These are phyloP conservation scores for Pythium oligandrum DNA, from an alignment of 352 stramenopile species.

Conservation along the genomic window DNA sequence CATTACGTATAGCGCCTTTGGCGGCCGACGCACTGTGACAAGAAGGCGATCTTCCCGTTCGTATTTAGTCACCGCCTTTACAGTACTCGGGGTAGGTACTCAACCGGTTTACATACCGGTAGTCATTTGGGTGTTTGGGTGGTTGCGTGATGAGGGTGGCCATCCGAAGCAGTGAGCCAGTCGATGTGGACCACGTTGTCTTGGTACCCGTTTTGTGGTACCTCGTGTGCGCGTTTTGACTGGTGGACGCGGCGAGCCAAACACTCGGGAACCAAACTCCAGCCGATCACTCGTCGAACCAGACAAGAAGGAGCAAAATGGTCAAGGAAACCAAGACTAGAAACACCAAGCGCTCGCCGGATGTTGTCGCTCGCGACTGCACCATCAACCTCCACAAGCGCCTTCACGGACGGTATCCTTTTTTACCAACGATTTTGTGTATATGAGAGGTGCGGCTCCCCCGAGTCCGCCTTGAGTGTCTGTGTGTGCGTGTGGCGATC, in stretches of 20 bases:
- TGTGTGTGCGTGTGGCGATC: too few relatives aligned
- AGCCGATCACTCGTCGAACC: constrained; percentile 29
- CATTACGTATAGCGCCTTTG: too few relatives aligned
- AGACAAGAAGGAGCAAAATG: constrained; percentile 40
- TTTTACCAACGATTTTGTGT: constrained; percentile 34
- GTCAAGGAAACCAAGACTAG: constrained; percentile 86
- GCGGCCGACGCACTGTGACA: too few relatives aligned
- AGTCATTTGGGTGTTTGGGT: neutral
- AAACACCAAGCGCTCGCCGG: constrained; percentile 84
- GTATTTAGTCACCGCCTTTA: too few relatives aligned
- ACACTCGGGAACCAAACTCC: constrained; percentile 24
- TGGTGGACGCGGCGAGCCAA: constrained; percentile 12
- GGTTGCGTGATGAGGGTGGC: neutral
- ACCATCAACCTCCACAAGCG: constrained; percentile 99
- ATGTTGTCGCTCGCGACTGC: constrained; percentile 97
- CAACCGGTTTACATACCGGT: constrained; percentile 1
- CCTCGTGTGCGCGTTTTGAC: constrained; percentile 16
- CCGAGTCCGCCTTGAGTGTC: too few relatives aligned
- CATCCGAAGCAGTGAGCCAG: too few relatives aligned
- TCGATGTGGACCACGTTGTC: constrained; percentile 4
- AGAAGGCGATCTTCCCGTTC: too few relatives aligned
- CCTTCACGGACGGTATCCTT: constrained; percentile 90
- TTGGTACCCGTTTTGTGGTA: neutral
- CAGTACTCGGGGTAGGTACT: too few relatives aligned
- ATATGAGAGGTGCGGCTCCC: too few relatives aligned